A percentile compares a stretch with the other conserved stretches of the same genome.
phyloP scores from a whole-genome alignment of 495 filamentous ascomycete genomes.

The Lineolata rhizophorae region DNA sequence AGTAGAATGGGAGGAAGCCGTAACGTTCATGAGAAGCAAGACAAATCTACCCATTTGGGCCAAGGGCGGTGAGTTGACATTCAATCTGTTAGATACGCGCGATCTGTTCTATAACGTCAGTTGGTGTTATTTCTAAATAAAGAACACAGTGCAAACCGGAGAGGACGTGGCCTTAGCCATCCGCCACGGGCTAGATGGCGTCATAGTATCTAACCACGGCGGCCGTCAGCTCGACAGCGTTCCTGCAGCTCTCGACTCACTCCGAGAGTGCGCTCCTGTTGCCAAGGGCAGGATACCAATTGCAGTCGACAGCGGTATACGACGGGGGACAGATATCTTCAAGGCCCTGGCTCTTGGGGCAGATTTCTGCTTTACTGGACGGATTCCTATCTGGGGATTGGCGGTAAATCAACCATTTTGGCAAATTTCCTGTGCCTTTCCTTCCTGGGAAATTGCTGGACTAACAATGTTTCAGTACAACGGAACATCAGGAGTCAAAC shows the following conservation, averaged over 20 bases:
- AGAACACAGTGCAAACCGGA: constrained; percentile 10
- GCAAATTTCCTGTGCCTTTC: too few relatives aligned
- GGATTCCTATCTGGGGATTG: constrained; percentile 15
- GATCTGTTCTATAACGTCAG: too few relatives aligned
- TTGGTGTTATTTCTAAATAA: too few relatives aligned
- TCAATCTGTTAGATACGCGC: too few relatives aligned
- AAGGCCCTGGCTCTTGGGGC: constrained; percentile 18
- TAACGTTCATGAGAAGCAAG: too few relatives aligned
- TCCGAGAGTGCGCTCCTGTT: constrained; percentile 14
- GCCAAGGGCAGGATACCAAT: constrained; percentile 13
- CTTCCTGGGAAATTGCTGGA: too few relatives aligned
- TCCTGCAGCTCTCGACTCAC: constrained; percentile 12
- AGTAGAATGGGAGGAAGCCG: too few relatives aligned
- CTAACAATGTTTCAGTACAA: too few relatives aligned
- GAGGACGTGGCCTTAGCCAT: constrained; percentile 26
- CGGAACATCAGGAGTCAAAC: too few relatives aligned
- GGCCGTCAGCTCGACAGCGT: constrained; percentile 18
- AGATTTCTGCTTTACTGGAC: constrained; percentile 12
- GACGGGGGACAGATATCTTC: constrained; percentile 13
- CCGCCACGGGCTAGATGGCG: constrained; percentile 27
- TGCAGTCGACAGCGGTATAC: constrained; percentile 15
- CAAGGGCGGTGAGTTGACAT: too few relatives aligned
- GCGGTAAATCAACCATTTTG: constrained; percentile 5
- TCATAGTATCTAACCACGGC: constrained; percentile 33
- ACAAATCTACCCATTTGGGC: too few relatives aligned